Conservation (phyloP, 2,329 filamentous ascomycete genomes). For the Didymella segeticola region DNA sequence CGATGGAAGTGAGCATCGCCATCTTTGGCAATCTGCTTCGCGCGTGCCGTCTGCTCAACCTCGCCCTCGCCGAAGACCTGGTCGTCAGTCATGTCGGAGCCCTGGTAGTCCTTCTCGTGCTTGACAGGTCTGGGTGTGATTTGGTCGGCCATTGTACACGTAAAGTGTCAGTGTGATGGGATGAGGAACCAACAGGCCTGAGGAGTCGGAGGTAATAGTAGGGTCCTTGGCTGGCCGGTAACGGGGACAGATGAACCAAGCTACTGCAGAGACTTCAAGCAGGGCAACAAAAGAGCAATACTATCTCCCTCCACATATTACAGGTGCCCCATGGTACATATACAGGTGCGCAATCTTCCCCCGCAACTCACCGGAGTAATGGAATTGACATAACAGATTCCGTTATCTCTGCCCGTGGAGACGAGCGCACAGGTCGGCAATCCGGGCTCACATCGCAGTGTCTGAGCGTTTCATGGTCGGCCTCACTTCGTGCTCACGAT, state of each 20-base stretch:
- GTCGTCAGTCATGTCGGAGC: slow-evolving; percentile 15
- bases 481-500: slow-evolving; percentile 14
- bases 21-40: slow-evolving; percentile 22
- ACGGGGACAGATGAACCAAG: slow-evolving; percentile 1
- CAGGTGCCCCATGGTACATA: slow-evolving; percentile 20
- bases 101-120: slow-evolving; percentile 13
- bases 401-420: slow-evolving; percentile 18
- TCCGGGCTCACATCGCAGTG: not conserved
- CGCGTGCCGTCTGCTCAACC: slow-evolving; percentile 14
- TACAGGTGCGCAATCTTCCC: slow-evolving; percentile 10
- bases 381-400: slow-evolving; percentile 19
- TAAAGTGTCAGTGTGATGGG: not conserved
- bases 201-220: not conserved
- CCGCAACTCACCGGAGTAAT: slow-evolving; percentile 17
- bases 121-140: slow-evolving; percentile 9
- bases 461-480: slow-evolving; percentile 15
- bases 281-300: not conserved
- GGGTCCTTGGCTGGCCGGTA: not conserved
- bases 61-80: slow-evolving; percentile 18
- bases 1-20: slow-evolving; percentile 22
- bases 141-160: slow-evolving; percentile 5
- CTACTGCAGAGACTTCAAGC: not conserved
- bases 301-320: slow-evolving; percentile 11
- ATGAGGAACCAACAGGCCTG: not conserved
- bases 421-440: slow-evolving; percentile 15